Base-by-base conservation (phyloP, 2,329 filamentous ascomycete species). In the Juglanconis juglandina region DNA sequence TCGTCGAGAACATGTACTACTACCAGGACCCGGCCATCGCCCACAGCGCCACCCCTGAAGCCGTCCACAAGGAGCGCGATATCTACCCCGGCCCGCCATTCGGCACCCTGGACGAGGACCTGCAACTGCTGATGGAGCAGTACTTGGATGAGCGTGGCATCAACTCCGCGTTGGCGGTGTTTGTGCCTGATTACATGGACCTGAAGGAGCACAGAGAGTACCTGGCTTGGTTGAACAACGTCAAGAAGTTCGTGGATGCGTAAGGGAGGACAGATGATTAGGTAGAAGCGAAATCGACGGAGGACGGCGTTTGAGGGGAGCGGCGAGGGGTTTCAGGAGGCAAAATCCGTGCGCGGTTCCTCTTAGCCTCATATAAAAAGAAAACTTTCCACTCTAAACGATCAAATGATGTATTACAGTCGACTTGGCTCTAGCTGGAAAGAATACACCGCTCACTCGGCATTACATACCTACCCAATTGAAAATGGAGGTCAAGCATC, bases 141-240 rank as follows among this genome's bases (percentile, higher is more conserved):
- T 99, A 94, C 80, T 85, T 99, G 65, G 92, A 96, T 76, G 95
- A 97, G 84, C 87, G 95, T 68, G 95, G 94, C 66, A 86, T 99
- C 77, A 92, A 94, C 71, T 87, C 89, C 68, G 85, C 88, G 61
- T 84, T 99, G 69, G 94, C 93, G 57, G 79, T 93, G 67, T 97
- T 98, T 76, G 88, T 96, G 49, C 92, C 93, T 42, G 93, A 98
- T 75, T 99, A 96, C 79, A 93, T 98, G 71, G 92, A 98, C 73
- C 86, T 90, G 78, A 99, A 99, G 88, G 95, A 99, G 86, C 94
- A 98, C 86, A 90, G 87, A 79, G 95, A 99, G 83, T 99, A 99
- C 77, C 80, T 96, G 64, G 80, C 84, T 66, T 99, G 96, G 95
- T 80, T 99, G 75, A 84, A 87, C 75, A 90, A 90, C 72, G 84